Evolutionary conservation across 768 basidiomycete species (phyloP).

Genomic region (Lentinus brumalis): DNA sequence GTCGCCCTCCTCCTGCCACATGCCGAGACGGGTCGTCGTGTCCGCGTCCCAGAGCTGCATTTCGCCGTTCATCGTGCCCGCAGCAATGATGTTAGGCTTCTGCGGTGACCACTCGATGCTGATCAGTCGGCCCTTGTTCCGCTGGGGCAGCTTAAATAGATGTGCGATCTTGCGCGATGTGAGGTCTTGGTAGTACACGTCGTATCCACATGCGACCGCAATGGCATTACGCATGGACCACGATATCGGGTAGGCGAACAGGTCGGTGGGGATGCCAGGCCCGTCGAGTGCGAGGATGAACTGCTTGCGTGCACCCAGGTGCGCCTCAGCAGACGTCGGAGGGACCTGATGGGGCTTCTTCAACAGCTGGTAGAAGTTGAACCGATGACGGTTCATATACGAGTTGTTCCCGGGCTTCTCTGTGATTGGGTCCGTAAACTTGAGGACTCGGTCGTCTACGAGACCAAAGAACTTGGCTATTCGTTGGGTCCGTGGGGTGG

Average conservation of each 20-base stretch:
- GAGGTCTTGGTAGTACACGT: slow-evolving; percentile 66
- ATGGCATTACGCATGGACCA: slow-evolving; percentile 65
- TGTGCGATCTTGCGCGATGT: slow-evolving; percentile 54
- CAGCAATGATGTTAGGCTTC: slow-evolving; percentile 46
- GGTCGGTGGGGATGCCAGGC: slow-evolving; percentile 57
- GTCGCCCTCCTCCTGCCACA: slow-evolving; percentile 25
- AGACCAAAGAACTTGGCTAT: slow-evolving; percentile 66
- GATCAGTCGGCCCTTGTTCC: slow-evolving; percentile 40
- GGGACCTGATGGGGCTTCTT: slow-evolving; percentile 31
- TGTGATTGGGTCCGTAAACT: slow-evolving; percentile 44
- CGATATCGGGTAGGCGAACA: slow-evolving; percentile 57
- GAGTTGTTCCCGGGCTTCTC: slow-evolving; percentile 37
- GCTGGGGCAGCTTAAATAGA: slow-evolving; percentile 43
- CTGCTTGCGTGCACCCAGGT: slow-evolving; percentile 55
- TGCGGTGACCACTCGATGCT: slow-evolving; percentile 55
- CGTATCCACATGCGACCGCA: slow-evolving; percentile 59
- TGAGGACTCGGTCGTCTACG: slow-evolving; percentile 55
- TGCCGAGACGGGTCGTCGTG: slow-evolving; percentile 27
- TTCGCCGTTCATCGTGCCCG: slow-evolving; percentile 52
- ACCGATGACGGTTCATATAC: slow-evolving; percentile 50
- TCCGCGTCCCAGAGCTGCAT: slow-evolving; percentile 59
- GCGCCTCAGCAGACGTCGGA: slow-evolving; percentile 56
- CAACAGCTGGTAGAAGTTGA: slow-evolving; percentile 56
- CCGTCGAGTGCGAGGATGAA: slow-evolving; percentile 64
- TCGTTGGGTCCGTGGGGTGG: slow-evolving; percentile 67